Percentiles rank a stretch among this genome's conserved stretches.
phyloP scores from a whole-genome alignment of 176 grass and related monocot species.

The Oryza officinalis region DNA sequence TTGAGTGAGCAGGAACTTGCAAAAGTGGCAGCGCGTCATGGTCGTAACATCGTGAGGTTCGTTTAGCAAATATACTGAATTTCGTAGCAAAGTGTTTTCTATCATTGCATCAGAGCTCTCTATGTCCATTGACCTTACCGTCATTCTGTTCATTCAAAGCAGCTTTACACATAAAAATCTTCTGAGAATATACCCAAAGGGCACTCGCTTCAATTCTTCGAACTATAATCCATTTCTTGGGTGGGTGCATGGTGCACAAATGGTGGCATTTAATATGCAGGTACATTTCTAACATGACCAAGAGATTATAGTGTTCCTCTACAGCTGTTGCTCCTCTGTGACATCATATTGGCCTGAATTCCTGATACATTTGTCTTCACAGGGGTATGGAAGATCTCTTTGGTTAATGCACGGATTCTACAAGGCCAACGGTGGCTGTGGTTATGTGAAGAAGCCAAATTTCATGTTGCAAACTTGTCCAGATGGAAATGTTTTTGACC shows the following conservation, averaged over 20 bases:
- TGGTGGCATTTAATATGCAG: conserved; percentile 99
- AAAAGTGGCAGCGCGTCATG: conserved; percentile 60
- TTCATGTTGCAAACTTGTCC: conserved; percentile 79
- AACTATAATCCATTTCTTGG: conserved; percentile 98
- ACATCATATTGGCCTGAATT: background rate
- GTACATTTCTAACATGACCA: conserved; percentile 41
- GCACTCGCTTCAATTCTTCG: conserved; percentile 80
- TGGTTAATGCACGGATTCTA: conserved; percentile 98
- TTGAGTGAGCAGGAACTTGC: conserved; percentile 87
- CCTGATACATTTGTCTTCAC: conserved; percentile 9
- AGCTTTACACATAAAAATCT: conserved; percentile 96
- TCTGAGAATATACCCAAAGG: conserved; percentile 85
- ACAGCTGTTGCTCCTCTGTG: background rate
- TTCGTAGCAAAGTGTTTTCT: background rate
- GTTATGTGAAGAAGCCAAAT: conserved; percentile 93
- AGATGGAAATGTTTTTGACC: conserved; percentile 79
- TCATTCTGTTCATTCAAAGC: conserved; percentile 48
- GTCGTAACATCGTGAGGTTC: conserved; percentile 71
- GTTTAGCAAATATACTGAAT: background rate
- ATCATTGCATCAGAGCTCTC: background rate
- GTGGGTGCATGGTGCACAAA: conserved; percentile 98
- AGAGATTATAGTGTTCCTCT: background rate
- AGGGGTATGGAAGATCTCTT: conserved; percentile 92
- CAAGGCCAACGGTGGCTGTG: conserved; percentile 82
- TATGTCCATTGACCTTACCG: conserved; percentile 9